Percentiles rank a stretch among this genome's conserved stretches.
These are phyloP conservation scores for Acer campestre DNA, from an alignment of 345 rosid genomes.

Conservation along the genomic window DNA sequence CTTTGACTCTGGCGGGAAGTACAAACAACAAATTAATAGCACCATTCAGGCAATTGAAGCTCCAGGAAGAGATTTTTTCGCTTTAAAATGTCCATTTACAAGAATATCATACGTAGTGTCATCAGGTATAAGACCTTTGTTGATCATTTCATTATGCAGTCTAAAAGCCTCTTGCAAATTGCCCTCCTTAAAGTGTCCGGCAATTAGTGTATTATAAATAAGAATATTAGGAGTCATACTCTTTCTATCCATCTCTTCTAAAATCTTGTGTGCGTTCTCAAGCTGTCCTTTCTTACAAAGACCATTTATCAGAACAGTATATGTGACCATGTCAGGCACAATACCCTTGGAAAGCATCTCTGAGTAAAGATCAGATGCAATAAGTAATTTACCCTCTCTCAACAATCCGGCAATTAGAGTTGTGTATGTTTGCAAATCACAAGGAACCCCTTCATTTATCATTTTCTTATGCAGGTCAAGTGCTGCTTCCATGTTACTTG, in stretches of 20 bases:
- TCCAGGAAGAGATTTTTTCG: constrained; percentile 24
- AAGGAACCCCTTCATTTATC: constrained; percentile 55
- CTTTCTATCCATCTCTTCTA: constrained; percentile 66
- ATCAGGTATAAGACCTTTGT: constrained; percentile 72
- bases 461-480: constrained; percentile 57
- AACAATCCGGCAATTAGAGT: constrained; percentile 72
- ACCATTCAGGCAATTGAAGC: constrained; percentile 27
- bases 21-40: constrained; percentile 7
- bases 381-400: constrained; percentile 54
- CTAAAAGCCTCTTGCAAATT: constrained; percentile 70
- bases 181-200: constrained; percentile 67
- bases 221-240: constrained; percentile 54
- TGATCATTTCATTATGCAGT: constrained; percentile 85
- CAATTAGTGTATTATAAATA: constrained; percentile 67
- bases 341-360: constrained; percentile 69
- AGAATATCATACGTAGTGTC: constrained; percentile 68
- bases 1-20: background rate
- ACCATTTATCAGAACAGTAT: constrained; percentile 58
- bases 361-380: constrained; percentile 62
- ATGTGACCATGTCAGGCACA: constrained; percentile 52
- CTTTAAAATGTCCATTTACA: constrained; percentile 45
- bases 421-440: constrained; percentile 63
- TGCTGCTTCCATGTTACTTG: constrained; percentile 70
- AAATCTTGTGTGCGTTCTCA: constrained; percentile 53
- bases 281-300: constrained; percentile 59